These are phyloP conservation scores for Ochetophila trinervis DNA, from an alignment of 306 rosid species.

Conservation along the genomic window DNA sequence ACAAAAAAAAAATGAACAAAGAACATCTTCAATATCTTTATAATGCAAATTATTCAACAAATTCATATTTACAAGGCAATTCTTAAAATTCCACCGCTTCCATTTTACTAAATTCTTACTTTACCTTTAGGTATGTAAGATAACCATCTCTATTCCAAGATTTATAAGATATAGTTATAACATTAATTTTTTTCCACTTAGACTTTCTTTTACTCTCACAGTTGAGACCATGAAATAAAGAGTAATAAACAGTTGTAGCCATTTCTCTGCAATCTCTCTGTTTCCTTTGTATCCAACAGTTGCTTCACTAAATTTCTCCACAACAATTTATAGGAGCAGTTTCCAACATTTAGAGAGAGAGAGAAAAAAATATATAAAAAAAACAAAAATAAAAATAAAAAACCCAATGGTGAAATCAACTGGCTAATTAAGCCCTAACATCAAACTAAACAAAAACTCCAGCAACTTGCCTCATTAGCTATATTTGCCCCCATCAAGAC, in stretches of 20 bases:
- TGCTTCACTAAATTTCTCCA: slow-evolving; percentile 95
- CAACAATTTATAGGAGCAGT: slow-evolving; percentile 53
- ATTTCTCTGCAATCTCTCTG: slow-evolving; percentile 68
- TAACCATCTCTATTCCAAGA: neutral
- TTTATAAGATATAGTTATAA: neutral
- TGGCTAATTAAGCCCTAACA: neutral
- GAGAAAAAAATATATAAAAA: too few species aligned
- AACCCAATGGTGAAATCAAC: slow-evolving; percentile 4
- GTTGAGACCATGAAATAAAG: slow-evolving; percentile 77
- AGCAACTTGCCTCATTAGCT: slow-evolving; percentile 65
- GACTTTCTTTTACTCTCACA: slow-evolving; percentile 41
- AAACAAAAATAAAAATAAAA: too few species aligned
- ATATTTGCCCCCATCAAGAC: slow-evolving; percentile 95
- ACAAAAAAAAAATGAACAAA: slow-evolving; percentile 17
- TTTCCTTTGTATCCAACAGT: slow-evolving; percentile 79
- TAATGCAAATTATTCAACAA: neutral
- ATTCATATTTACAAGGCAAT: neutral
- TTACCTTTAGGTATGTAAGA: too few species aligned
- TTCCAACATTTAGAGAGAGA: slow-evolving; percentile 6
- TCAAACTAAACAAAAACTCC: neutral
- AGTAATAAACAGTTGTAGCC: slow-evolving; percentile 86
- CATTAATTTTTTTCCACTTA: slow-evolving; percentile 8
- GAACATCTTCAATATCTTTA: slow-evolving; percentile 4
- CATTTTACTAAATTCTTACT: neutral
- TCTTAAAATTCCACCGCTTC: neutral